Evolutionary conservation across 805 yeast species (phyloP).

Genomic region (Hanseniaspora thailandica): DNA sequence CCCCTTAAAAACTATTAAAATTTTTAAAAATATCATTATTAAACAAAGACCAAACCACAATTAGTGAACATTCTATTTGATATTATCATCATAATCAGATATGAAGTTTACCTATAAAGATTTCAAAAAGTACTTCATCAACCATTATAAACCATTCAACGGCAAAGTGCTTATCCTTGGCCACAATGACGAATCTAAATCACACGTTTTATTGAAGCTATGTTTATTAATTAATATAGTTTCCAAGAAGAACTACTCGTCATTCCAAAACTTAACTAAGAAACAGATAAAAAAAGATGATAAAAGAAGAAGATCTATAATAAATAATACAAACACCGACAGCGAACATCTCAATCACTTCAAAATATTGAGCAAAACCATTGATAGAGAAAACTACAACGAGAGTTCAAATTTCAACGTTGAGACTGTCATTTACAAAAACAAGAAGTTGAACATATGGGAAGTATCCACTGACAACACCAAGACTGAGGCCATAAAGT

Average conservation of each 20-base stretch:
- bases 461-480: constrained; percentile 72
- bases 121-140: constrained; percentile 3
- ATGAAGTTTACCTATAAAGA: constrained; percentile 7
- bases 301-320: background rate
- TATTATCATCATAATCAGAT: too few relatives aligned
- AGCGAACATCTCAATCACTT: background rate
- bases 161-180: constrained; percentile 8
- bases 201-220: constrained; percentile 6
- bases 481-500: constrained; percentile 58
- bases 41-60: too few relatives aligned
- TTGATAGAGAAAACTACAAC: constrained; percentile 10
- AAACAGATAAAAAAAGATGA: background rate
- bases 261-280: constrained; percentile 1
- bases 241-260: constrained; percentile 9
- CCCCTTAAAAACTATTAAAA: too few relatives aligned
- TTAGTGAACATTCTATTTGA: too few relatives aligned
- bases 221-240: background rate
- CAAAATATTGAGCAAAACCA: constrained; percentile 4
- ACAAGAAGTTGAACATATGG: constrained; percentile 79
- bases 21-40: too few relatives aligned
- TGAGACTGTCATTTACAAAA: constrained; percentile 71
- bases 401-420: constrained; percentile 29
- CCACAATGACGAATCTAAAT: background rate
- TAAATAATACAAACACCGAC: background rate
- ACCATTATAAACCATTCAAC: constrained; percentile 11